phyloP scores from a whole-genome alignment of 1,284 basidiomycete species.

The Sporisorium scitamineum region DNA sequence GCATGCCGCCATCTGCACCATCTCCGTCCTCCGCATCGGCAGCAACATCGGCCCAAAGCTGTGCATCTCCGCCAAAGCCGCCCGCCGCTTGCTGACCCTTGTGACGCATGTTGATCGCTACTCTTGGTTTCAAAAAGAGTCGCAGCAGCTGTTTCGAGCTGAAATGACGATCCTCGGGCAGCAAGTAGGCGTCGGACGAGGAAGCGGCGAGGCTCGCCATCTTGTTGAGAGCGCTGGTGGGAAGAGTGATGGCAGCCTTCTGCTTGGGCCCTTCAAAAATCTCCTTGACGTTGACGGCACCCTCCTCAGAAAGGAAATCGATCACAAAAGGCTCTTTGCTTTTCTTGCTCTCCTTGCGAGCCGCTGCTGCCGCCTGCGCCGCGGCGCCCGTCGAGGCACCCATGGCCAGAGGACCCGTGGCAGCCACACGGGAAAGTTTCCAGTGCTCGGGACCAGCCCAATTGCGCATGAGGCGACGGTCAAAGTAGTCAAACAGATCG shows the following conservation, averaged over 20 bases:
- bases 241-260: constrained; percentile 69
- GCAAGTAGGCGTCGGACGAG: constrained; percentile 74
- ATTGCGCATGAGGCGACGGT: constrained; percentile 87
- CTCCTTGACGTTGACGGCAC: constrained; percentile 77
- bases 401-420: constrained; percentile 35
- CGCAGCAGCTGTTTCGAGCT: constrained; percentile 87
- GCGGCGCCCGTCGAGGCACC: constrained; percentile 28
- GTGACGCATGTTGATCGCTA: constrained; percentile 70
- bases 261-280: constrained; percentile 76
- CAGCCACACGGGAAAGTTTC: constrained; percentile 75
- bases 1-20: constrained; percentile 68
- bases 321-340: constrained; percentile 83
- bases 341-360: constrained; percentile 47
- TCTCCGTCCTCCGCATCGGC: constrained; percentile 33
- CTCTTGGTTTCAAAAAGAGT: constrained; percentile 85
- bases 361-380: constrained; percentile 18
- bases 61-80: constrained; percentile 83
- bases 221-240: constrained; percentile 65
- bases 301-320: constrained; percentile 80
- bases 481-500: constrained; percentile 86
- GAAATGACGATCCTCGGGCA: constrained; percentile 99
- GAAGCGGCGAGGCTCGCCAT: constrained; percentile 69
- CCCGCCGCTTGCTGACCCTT: constrained; percentile 82
- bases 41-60: constrained; percentile 94
- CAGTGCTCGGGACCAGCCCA: constrained; percentile 99